A percentile compares a stretch with the other conserved stretches of the same genome.
Evolutionary conservation across 2,329 filamentous ascomycete species (phyloP).

Genomic region (Sclerotinia sclerotiorum): DNA sequence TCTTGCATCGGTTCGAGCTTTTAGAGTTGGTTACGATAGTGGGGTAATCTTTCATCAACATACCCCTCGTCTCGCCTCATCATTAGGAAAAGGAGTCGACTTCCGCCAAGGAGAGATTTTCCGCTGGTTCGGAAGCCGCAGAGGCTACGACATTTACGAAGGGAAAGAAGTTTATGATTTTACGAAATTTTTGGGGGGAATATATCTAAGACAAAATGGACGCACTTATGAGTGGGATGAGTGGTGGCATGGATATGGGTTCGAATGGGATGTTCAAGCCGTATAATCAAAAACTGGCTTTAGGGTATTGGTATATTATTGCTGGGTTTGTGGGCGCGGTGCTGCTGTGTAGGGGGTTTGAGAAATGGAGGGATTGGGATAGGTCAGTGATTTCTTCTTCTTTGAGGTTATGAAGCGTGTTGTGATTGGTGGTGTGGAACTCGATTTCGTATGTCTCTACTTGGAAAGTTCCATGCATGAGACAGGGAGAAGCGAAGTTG

Average conservation of each 20-base stretch:
- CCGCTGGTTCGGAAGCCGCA: background rate
- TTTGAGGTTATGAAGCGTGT: background rate
- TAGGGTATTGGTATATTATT: constrained; percentile 60
- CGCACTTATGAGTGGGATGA: constrained; percentile 27
- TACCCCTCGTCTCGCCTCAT: background rate
- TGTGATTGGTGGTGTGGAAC: background rate
- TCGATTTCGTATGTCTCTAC: background rate
- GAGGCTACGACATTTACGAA: background rate
- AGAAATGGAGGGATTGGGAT: constrained; percentile 31
- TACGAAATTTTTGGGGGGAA: background rate
- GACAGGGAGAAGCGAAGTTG: background rate
- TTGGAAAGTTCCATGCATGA: background rate
- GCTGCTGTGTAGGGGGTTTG: constrained; percentile 28
- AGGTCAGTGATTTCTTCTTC: constrained; percentile 28
- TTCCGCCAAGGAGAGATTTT: background rate
- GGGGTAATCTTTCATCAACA: background rate
- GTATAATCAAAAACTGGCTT: constrained; percentile 53
- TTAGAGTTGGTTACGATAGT: background rate
- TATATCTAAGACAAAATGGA: constrained; percentile 16
- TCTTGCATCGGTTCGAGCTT: background rate
- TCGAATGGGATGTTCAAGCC: constrained; percentile 45
- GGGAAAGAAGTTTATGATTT: background rate
- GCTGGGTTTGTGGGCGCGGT: constrained; percentile 44
- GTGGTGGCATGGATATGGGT: constrained; percentile 32
- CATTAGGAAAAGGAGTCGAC: background rate